A percentile compares a stretch with the other conserved stretches of the same genome.
Evolutionary conservation across 2,329 filamentous ascomycete species (phyloP).

Genomic region (Plenodomus tracheiphilus): DNA sequence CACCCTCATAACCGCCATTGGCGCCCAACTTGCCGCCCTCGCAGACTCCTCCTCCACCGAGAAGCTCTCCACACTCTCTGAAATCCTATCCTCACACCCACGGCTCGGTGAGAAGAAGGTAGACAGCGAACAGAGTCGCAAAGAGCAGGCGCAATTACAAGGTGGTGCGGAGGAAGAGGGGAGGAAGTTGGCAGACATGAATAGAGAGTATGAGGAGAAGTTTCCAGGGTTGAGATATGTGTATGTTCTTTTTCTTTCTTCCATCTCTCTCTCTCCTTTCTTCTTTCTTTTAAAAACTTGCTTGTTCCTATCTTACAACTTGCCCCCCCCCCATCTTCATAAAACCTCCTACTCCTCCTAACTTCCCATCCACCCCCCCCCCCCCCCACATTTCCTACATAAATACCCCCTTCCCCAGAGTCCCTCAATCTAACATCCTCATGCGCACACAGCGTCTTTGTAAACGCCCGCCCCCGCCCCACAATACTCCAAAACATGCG

Average conservation of each 20-base stretch:
- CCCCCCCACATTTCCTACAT: too few species aligned
- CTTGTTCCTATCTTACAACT: background rate
- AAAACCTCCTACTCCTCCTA: slow-evolving; percentile 42
- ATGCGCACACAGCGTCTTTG: slow-evolving; percentile 72
- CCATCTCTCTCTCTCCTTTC: background rate
- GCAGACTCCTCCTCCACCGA: slow-evolving; percentile 42
- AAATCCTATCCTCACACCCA: slow-evolving; percentile 80
- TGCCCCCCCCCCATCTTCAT: background rate
- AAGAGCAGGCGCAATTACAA: slow-evolving; percentile 79
- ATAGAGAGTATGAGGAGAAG: slow-evolving; percentile 74
- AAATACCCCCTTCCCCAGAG: too few species aligned
- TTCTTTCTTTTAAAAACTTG: background rate
- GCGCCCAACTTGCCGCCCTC: slow-evolving; percentile 59
- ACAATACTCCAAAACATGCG: slow-evolving; percentile 84
- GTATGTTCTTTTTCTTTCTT: slow-evolving; percentile 36
- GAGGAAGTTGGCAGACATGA: slow-evolving; percentile 63
- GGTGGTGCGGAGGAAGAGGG: slow-evolving; percentile 53
- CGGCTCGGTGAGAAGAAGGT: slow-evolving; percentile 80
- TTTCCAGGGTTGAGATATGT: slow-evolving; percentile 88
- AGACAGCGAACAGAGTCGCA: slow-evolving; percentile 78
- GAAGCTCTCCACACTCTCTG: slow-evolving; percentile 63
- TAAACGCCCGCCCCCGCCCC: slow-evolving; percentile 75
- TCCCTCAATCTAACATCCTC: background rate
- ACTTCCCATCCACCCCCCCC: too few species aligned
- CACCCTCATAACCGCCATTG: slow-evolving; percentile 69